phyloP scores from a whole-genome alignment of 106 monocot genomes.

The Allium cepa region DNA sequence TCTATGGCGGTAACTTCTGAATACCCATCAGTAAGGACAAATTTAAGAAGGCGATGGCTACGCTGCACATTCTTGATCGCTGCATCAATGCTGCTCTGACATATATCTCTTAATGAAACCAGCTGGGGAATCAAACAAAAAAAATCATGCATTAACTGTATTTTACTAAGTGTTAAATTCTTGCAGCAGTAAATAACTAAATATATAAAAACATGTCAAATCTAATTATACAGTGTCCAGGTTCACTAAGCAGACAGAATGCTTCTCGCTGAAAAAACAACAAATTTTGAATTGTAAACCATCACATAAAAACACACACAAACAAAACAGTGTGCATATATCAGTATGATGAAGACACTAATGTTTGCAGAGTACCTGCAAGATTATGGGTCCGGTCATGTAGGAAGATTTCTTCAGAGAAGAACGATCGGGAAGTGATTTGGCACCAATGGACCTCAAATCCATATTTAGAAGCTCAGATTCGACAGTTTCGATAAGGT shows the following conservation, averaged over 20 bases:
- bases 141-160: not conserved
- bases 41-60: constrained; percentile 61
- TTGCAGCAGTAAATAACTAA: no score
- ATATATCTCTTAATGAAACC: constrained; percentile 66
- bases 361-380: constrained; percentile 38
- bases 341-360: no score
- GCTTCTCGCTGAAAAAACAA: no score
- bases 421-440: constrained; percentile 60
- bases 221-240: no score
- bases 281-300: no score
- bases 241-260: no score
- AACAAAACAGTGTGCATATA: no score
- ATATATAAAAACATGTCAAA: no score
- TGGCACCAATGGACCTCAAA: constrained; percentile 64
- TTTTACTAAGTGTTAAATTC: not conserved
- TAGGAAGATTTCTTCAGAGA: constrained; percentile 39
- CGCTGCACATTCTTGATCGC: constrained; percentile 34
- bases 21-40: constrained; percentile 79
- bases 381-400: constrained; percentile 60
- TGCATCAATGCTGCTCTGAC: constrained; percentile 63
- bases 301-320: no score
- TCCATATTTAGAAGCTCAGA: constrained; percentile 70
- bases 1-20: constrained; percentile 71
- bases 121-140: constrained; percentile 31
- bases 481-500: constrained; percentile 22